A percentile compares a stretch with the other conserved stretches of the same genome.
phyloP scores from a whole-genome alignment of 2,329 filamentous ascomycete species.

The Magnaporthiopsis rhizophila region DNA sequence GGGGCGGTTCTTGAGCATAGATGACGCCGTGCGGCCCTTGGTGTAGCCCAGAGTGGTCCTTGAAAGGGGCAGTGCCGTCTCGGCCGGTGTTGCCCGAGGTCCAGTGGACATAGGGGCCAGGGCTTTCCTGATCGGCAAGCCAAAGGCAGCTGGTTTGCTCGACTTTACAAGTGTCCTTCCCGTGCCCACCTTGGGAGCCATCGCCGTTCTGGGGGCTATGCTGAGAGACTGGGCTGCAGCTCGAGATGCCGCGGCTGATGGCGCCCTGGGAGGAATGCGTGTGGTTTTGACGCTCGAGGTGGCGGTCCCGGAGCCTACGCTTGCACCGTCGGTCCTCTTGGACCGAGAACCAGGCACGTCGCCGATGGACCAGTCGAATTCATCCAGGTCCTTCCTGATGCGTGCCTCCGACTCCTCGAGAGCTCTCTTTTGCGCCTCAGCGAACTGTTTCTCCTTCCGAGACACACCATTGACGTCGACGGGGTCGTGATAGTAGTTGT shows the following conservation, averaged over 20 bases:
- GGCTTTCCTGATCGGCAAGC: slow-evolving; percentile 22
- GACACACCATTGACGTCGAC: slow-evolving; percentile 61
- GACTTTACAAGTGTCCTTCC: slow-evolving; percentile 15
- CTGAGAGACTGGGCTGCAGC: slow-evolving; percentile 46
- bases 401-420: slow-evolving; percentile 52
- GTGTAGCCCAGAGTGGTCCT: slow-evolving; percentile 79
- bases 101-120: slow-evolving; percentile 16
- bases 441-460: slow-evolving; percentile 51
- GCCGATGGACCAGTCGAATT: slow-evolving; percentile 51
- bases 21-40: slow-evolving; percentile 57
- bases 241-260: slow-evolving; percentile 47
- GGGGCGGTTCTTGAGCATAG: slow-evolving; percentile 29
- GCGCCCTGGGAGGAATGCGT: slow-evolving; percentile 15
- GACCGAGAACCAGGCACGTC: slow-evolving; percentile 42
- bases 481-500: slow-evolving; percentile 51
- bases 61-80: slow-evolving; percentile 56
- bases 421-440: slow-evolving; percentile 41
- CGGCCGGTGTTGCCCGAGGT: background rate
- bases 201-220: slow-evolving; percentile 23
- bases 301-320: background rate
- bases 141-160: slow-evolving; percentile 10
- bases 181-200: slow-evolving; percentile 15
- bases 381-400: slow-evolving; percentile 58
- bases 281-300: slow-evolving; percentile 2
- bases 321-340: slow-evolving; percentile 13